Conservation (phyloP, 306 rosid genomes). For the Glycyrrhiza uralensis region DNA sequence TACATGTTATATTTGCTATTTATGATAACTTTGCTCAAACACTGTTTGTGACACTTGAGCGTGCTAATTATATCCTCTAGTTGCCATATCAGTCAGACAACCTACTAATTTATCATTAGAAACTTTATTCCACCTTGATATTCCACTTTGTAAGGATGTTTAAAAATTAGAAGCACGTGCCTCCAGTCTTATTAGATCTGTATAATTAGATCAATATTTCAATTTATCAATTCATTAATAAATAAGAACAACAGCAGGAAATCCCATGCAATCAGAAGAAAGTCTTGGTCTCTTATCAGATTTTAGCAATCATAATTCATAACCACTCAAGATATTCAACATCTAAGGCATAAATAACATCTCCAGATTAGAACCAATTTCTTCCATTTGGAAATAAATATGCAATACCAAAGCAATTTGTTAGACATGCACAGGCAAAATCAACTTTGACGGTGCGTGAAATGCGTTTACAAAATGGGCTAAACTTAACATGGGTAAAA, state of each 20-base stretch:
- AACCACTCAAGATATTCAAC: neutral
- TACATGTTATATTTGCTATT: neutral
- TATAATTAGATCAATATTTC: conserved; percentile 21
- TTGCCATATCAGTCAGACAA: conserved; percentile 16
- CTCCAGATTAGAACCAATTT: neutral
- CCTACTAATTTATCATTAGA: conserved; percentile 9
- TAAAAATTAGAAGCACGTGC: conserved; percentile 9
- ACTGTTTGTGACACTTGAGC: neutral
- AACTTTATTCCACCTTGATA: conserved; percentile 13
- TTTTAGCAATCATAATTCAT: neutral
- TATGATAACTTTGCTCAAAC: neutral
- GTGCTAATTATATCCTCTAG: conserved; percentile 12
- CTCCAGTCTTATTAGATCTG: conserved; percentile 14
- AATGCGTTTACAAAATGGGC: neutral
- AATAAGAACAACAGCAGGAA: neutral
- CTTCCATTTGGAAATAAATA: neutral
- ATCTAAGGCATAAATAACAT: neutral
- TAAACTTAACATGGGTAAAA: neutral
- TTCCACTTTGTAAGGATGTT: neutral
- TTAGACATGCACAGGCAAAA: neutral
- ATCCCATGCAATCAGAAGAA: conserved; percentile 18
- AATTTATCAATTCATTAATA: conserved; percentile 9
- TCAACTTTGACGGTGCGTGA: neutral
- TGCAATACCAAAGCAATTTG: conserved; percentile 2
- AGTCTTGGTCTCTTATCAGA: conserved; percentile 13